These are phyloP conservation scores for Skeletonema menzelii DNA, from an alignment of 108 stramenopile species.

Conservation along the genomic window DNA sequence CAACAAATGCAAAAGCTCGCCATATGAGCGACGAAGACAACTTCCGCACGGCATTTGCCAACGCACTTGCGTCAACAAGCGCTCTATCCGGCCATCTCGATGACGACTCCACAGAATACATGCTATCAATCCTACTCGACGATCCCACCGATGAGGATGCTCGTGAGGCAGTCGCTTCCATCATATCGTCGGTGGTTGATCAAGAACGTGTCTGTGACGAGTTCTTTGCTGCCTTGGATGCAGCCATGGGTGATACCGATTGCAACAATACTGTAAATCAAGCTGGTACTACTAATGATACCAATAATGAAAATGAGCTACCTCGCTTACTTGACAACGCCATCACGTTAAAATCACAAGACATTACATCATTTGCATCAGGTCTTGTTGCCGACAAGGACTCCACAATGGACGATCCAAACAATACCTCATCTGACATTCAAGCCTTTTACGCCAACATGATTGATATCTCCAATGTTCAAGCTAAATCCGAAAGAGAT, in stretches of 20 bases:
- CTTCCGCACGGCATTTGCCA: constrained; percentile 14
- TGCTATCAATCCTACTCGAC: constrained; percentile 55
- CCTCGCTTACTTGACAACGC: constrained; percentile 49
- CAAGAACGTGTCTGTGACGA: constrained; percentile 39
- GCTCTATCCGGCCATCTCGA: constrained; percentile 49
- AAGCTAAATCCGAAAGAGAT: constrained; percentile 56
- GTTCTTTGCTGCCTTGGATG: constrained; percentile 48
- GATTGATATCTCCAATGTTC: constrained; percentile 55
- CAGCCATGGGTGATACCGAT: not conserved
- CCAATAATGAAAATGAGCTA: not conserved
- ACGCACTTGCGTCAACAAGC: constrained; percentile 19
- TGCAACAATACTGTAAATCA: not conserved
- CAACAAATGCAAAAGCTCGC: too few species aligned
- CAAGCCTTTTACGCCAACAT: constrained; percentile 69
- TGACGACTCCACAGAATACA: constrained; percentile 68
- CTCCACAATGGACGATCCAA: constrained; percentile 5
- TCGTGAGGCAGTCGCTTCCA: constrained; percentile 51
- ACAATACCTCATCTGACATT: constrained; percentile 31
- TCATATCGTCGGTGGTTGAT: constrained; percentile 45
- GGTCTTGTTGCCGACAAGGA: constrained; percentile 48
- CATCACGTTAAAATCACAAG: constrained; percentile 62
- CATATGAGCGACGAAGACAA: constrained; percentile 10
- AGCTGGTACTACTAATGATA: not conserved
- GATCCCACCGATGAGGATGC: constrained; percentile 65
- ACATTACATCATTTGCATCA: constrained; percentile 59